Percentiles rank a stretch among this genome's conserved stretches.
phyloP scores from a whole-genome alignment of 1,284 basidiomycete genomes.

The Moesziomyces sp. region DNA sequence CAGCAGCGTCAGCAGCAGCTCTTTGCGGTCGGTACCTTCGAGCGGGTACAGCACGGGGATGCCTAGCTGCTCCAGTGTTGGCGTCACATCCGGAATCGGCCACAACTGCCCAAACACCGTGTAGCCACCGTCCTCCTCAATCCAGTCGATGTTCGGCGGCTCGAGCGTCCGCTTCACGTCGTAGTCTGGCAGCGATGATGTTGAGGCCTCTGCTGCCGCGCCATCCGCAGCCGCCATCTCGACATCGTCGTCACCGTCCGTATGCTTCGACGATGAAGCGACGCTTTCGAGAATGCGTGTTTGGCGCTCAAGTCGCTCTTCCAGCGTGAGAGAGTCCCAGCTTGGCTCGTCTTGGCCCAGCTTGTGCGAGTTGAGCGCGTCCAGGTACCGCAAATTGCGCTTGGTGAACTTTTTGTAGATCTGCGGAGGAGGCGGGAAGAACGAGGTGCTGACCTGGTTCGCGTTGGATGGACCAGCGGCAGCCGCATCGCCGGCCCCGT shows the following conservation, averaged over 20 bases:
- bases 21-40: conserved; percentile 33
- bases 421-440: conserved; percentile 60
- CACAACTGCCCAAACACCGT: conserved; percentile 62
- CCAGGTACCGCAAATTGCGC: conserved; percentile 46
- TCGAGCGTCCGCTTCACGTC: conserved; percentile 51
- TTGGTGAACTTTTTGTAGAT: conserved; percentile 55
- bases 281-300: conserved; percentile 17
- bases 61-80: conserved; percentile 55
- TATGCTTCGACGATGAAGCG: background rate
- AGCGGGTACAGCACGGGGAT: conserved; percentile 54
- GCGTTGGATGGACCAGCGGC: conserved; percentile 24
- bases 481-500: conserved; percentile 2
- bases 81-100: conserved; percentile 60
- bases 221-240: conserved; percentile 13
- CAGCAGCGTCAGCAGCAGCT: conserved; percentile 51
- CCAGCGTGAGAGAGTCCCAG: conserved; percentile 25
- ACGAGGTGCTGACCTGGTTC: conserved; percentile 52
- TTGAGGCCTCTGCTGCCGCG: background rate
- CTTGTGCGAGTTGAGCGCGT: conserved; percentile 32
- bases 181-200: conserved; percentile 37
- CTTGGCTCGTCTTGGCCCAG: conserved; percentile 16
- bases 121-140: conserved; percentile 64
- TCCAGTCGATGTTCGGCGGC: conserved; percentile 62
- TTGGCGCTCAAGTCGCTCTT: conserved; percentile 32
- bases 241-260: conserved; percentile 9